A percentile compares a stretch with the other conserved stretches of the same genome.
phyloP scores from a whole-genome alignment of 768 basidiomycete genomes.

The Mycena amicta region DNA sequence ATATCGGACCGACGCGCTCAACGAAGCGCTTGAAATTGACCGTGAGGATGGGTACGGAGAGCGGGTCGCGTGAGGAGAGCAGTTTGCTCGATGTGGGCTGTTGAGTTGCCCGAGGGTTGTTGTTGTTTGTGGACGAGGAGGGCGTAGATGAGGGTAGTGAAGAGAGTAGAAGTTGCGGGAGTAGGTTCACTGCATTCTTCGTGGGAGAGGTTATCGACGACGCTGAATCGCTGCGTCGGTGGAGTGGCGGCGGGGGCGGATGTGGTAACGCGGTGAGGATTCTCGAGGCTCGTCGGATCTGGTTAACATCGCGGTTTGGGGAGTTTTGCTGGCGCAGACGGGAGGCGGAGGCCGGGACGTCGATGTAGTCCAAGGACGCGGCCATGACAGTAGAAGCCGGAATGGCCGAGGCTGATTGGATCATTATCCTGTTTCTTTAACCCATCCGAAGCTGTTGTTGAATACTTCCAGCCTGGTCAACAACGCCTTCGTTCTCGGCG shows the following conservation, averaged over 20 bases:
- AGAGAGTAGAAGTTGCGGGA: conserved; percentile 44
- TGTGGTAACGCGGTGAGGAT: conserved; percentile 47
- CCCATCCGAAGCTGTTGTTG: too few species aligned
- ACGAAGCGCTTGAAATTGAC: conserved; percentile 84
- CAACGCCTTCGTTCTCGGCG: too few species aligned
- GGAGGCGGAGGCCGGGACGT: conserved; percentile 44
- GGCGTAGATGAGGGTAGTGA: conserved; percentile 27
- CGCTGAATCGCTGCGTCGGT: conserved; percentile 28
- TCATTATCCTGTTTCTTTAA: too few species aligned
- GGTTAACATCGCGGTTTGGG: conserved; percentile 12
- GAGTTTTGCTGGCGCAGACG: conserved; percentile 33
- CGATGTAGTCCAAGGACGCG: conserved; percentile 53
- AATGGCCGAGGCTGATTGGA: too few species aligned
- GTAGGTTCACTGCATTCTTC: conserved; percentile 34
- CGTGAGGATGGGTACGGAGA: conserved; percentile 77
- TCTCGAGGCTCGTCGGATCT: conserved; percentile 43
- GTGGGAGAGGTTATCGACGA: conserved; percentile 27
- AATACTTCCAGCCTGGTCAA: too few species aligned
- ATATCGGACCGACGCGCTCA: conserved; percentile 72
- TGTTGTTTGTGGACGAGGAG: conserved; percentile 15
- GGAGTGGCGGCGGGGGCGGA: conserved; percentile 34
- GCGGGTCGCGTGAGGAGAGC: conserved; percentile 62
- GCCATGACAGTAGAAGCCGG: too few species aligned
- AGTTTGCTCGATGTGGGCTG: conserved; percentile 36
- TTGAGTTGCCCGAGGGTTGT: conserved; percentile 22